Evolutionary conservation across 1,139 yeast genomes (phyloP), one percentile per base, ranked within the genome.

Genomic region (Casaregolazyma suthepensis): DNA sequence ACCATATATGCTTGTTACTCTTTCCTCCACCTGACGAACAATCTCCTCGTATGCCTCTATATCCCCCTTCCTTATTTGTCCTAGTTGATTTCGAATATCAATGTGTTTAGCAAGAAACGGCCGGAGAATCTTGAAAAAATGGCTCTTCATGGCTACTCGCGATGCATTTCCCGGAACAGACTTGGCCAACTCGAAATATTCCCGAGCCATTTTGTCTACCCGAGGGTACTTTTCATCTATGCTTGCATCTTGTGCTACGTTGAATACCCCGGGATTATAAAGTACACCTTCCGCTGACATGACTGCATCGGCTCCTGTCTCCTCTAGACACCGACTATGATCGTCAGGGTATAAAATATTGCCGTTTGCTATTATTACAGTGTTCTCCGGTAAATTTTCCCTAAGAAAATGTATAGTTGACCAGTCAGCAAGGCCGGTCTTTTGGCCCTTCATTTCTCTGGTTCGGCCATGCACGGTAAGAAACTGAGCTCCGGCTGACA

Each of bases 281-380:
- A 94, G 73, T 65, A 90, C 90, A 0, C 96, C 96, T 68, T 94
- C 99, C 0, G 99, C 99, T 46, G 96, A 85, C 99, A 94, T 94
- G 19, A 93, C 94, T 0, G 93, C 97, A 71, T 94, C 97, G 61
- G 94, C 86, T 0, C 72, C 72, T 1, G 88, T 81, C 19, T 74
- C 77, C 1, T 76, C 76, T 31, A 80, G 66, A 68, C 97, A 87
- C 57, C 94, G 75, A 1, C 75, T 71, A 18, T 90, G 74, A 66
- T 93, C 97, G 51, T 83, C 85, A 0, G 94, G 87, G 63, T 93
- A 91, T 47, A 93, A 72, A 17, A 93, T 80, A 68, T 93, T 93
- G 2, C 99, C 99, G 68, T 94, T 94, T 40, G 96, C 88, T 66
- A 93, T 88, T 64, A 93, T 85, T 0, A 93, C 97, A 7, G 94